A percentile compares a stretch with the other conserved stretches of the same genome.
These are phyloP conservation scores for Xerocomus potaroensis DNA, from an alignment of 768 basidiomycete genomes.

Conservation along the genomic window DNA sequence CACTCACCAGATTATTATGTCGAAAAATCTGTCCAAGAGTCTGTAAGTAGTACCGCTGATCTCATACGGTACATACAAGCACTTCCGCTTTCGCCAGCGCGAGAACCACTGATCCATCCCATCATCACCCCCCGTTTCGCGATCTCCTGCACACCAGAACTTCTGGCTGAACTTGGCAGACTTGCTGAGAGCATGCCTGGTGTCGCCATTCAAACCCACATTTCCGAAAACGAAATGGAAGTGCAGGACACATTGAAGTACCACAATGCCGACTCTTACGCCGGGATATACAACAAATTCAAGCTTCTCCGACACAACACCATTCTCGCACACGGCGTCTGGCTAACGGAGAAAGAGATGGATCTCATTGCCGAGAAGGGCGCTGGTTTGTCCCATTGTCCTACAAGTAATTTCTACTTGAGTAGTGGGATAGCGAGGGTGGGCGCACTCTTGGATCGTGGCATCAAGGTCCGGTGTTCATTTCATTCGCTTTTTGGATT, in stretches of 20 bases:
- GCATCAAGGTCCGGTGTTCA: constrained; percentile 65
- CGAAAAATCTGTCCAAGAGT: constrained; percentile 55
- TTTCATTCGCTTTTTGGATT: neutral
- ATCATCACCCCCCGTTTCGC: constrained; percentile 96
- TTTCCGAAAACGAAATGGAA: constrained; percentile 80
- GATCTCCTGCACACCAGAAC: constrained; percentile 74
- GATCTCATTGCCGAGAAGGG: constrained; percentile 57
- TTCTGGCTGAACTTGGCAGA: constrained; percentile 56
- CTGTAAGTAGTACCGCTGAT: constrained; percentile 56
- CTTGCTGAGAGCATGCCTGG: constrained; percentile 55
- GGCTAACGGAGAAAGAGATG: constrained; percentile 71
- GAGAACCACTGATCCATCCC: constrained; percentile 72
- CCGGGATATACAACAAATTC: constrained; percentile 76
- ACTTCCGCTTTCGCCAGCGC: constrained; percentile 36
- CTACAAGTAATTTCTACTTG: constrained; percentile 90
- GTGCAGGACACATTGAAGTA: constrained; percentile 58
- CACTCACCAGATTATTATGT: constrained; percentile 69
- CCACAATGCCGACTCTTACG: constrained; percentile 70
- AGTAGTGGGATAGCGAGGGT: constrained; percentile 81
- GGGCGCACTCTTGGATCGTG: constrained; percentile 73
- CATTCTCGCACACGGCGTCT: constrained; percentile 83
- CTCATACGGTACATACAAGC: constrained; percentile 69
- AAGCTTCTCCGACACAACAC: constrained; percentile 76
- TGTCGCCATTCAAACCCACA: constrained; percentile 87
- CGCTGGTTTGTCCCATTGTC: constrained; percentile 89